Conservation (phyloP, 768 basidiomycete species). For the Brasilioporus rufonigricans region DNA sequence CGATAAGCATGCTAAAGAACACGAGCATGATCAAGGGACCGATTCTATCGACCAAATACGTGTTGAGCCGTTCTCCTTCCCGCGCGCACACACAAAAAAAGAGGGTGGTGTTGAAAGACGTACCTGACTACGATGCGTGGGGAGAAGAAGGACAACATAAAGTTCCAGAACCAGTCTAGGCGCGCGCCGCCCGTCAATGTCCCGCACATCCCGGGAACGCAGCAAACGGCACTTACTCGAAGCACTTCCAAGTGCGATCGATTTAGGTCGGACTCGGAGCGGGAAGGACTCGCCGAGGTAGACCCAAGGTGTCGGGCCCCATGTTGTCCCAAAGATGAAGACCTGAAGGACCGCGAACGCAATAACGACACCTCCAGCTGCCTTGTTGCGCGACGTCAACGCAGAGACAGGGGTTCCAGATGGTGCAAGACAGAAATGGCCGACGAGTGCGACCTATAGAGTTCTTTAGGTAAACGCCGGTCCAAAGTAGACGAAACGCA, state of each 20-base stretch:
- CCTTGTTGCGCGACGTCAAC: conserved; percentile 55
- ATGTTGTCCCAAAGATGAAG: conserved; percentile 67
- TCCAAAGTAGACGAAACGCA: conserved; percentile 24
- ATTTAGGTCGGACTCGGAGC: conserved; percentile 72
- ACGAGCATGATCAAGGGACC: conserved; percentile 74
- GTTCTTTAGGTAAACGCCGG: neutral
- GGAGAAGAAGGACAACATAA: conserved; percentile 69
- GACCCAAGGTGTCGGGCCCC: conserved; percentile 77
- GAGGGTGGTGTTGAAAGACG: conserved; percentile 9
- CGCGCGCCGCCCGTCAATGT: conserved; percentile 3
- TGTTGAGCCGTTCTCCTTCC: neutral
- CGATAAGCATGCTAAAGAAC: conserved; percentile 71
- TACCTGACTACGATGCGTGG: conserved; percentile 61
- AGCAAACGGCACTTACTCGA: conserved; percentile 35
- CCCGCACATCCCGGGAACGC: neutral
- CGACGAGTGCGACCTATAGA: conserved; percentile 63
- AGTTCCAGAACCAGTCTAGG: conserved; percentile 70
- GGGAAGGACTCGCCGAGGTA: conserved; percentile 82
- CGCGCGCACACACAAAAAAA: too few species aligned
- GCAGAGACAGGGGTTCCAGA: conserved; percentile 42
- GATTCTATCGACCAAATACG: conserved; percentile 40
- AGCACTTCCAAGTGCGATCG: conserved; percentile 72
- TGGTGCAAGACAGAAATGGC: conserved; percentile 64
- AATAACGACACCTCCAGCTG: conserved; percentile 65
- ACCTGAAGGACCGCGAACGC: conserved; percentile 79